phyloP scores from a whole-genome alignment of 768 basidiomycete species.

The Rossbeevera mucosa region DNA sequence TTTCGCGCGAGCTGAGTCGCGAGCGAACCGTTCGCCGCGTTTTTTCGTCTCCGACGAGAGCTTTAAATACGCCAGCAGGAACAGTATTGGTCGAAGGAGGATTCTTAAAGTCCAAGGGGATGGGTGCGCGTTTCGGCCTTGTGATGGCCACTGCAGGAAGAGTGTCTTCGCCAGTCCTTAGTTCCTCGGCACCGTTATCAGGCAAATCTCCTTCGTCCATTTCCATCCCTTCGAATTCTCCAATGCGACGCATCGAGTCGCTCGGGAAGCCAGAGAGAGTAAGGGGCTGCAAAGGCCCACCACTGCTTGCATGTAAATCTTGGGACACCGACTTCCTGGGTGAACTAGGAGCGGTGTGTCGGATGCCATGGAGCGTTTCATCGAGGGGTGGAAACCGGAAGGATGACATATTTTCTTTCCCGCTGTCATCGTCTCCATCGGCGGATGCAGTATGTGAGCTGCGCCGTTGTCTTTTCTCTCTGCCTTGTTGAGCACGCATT shows the following conservation, averaged over 20 bases:
- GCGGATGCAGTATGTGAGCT: slow-evolving; percentile 37
- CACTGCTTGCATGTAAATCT: slow-evolving; percentile 13
- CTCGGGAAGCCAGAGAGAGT: slow-evolving; percentile 63
- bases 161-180: slow-evolving; percentile 12
- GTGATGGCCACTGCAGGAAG: slow-evolving; percentile 15
- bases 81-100: slow-evolving; percentile 66
- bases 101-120: slow-evolving; percentile 75
- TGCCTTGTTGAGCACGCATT: slow-evolving; percentile 49
- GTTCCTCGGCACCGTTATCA: slow-evolving; percentile 7
- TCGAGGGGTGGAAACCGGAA: slow-evolving; percentile 68
- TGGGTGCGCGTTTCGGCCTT: slow-evolving; percentile 62
- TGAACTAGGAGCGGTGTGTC: slow-evolving; percentile 42
- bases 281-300: slow-evolving; percentile 41
- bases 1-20: slow-evolving; percentile 67
- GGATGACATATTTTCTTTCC: slow-evolving; percentile 58
- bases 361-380: slow-evolving; percentile 47
- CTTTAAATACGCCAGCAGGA: slow-evolving; percentile 84
- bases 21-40: slow-evolving; percentile 72
- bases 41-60: slow-evolving; percentile 63
- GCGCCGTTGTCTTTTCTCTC: slow-evolving; percentile 74
- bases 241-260: slow-evolving; percentile 24
- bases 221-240: slow-evolving; percentile 11
- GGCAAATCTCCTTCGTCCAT: slow-evolving; percentile 8
- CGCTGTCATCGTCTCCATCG: slow-evolving; percentile 46
- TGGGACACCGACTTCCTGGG: slow-evolving; percentile 31